Evolutionary conservation across 495 filamentous ascomycete species (phyloP), one percentile per base, ranked within the genome.

Genomic region (Letharia columbiana): DNA sequence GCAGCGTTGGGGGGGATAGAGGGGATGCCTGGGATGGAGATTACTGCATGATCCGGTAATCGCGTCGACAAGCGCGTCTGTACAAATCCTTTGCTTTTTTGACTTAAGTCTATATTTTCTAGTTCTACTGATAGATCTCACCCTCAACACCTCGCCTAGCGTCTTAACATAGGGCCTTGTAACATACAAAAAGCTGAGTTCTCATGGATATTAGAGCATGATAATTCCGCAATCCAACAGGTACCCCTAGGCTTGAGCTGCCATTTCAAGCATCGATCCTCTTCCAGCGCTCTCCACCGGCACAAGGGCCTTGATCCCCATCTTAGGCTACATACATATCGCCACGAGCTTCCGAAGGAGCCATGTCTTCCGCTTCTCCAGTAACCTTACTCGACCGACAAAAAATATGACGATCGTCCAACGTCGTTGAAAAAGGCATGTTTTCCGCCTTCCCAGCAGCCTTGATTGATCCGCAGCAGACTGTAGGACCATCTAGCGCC

Each of bases 1-100:
- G 81, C 60, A 83, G 87, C 45, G 79, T 89, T 40, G 90, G 89
- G 4, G 89, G 89, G 1, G 77, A n/a, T 88, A 67, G 83, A 87
- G 50, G 81, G 79, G 0, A 75, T 87, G 71, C 77, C 80, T 42
- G 81, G 80, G 8, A 75, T 81, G 73, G 77, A 75, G 39, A 57
- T 66, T 39, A 44, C 39, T 39, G 61, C 41, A 52, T 64, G 20
- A 60, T 58, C 18, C 28, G 40, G n/a, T n/a, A 49, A 47, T 12
- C 17, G 18, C 42, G 33, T 45, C 41, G 33, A 54, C 12, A 54
- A 33, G 28, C 4, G n/a, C n/a, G 23, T 28, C 23, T 28, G 23
- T 28, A 28, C 23, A 1, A 28, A 28, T 28, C 23, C 23, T 28
- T 28, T n/a, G n/a, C n/a, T n/a, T n/a, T n/a, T n/a, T n/a, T n/a